phyloP scores from a whole-genome alignment of 2,329 filamentous ascomycete species.

The Cladosporium sp. region DNA sequence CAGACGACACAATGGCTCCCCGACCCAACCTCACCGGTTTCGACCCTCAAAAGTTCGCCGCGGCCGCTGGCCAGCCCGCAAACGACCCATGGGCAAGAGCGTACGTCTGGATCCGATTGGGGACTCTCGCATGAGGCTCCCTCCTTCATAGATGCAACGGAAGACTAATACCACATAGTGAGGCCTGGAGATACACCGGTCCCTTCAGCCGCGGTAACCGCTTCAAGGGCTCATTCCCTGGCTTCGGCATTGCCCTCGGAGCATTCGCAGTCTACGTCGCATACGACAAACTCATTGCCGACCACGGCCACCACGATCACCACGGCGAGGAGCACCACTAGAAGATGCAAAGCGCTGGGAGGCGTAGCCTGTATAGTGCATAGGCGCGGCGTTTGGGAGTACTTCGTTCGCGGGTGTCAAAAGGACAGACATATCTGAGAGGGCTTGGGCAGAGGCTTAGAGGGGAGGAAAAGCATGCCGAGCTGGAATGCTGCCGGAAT shows the following conservation, averaged over 20 bases:
- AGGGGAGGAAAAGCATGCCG: constrained; percentile 19
- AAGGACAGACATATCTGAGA: constrained; percentile 14
- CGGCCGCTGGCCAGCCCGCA: constrained; percentile 63
- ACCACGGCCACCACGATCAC: constrained; percentile 43
- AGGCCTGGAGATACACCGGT: constrained; percentile 92
- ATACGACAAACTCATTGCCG: constrained; percentile 85
- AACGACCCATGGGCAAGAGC: constrained; percentile 65
- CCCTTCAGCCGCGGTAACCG: constrained; percentile 86
- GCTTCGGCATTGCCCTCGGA: constrained; percentile 87
- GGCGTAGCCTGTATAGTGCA: constrained; percentile 25
- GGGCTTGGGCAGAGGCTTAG: constrained; percentile 18
- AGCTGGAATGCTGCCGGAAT: constrained; percentile 13
- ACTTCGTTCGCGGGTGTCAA: constrained; percentile 19
- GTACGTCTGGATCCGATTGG: constrained; percentile 46
- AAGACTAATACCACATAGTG: constrained; percentile 56
- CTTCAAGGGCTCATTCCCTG: constrained; percentile 83
- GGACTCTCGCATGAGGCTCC: not conserved
- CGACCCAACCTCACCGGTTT: constrained; percentile 86
- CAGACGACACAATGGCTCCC: constrained; percentile 49
- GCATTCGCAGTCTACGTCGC: constrained; percentile 88
- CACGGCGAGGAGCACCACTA: constrained; percentile 32
- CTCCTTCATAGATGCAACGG: not conserved
- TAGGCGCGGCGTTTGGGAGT: constrained; percentile 25
- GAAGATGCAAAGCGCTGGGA: constrained; percentile 9
- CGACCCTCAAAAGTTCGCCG: constrained; percentile 78